These are phyloP conservation scores for Tolypocladium tropicale DNA, from an alignment of 2,329 filamentous ascomycete species.

Conservation along the genomic window DNA sequence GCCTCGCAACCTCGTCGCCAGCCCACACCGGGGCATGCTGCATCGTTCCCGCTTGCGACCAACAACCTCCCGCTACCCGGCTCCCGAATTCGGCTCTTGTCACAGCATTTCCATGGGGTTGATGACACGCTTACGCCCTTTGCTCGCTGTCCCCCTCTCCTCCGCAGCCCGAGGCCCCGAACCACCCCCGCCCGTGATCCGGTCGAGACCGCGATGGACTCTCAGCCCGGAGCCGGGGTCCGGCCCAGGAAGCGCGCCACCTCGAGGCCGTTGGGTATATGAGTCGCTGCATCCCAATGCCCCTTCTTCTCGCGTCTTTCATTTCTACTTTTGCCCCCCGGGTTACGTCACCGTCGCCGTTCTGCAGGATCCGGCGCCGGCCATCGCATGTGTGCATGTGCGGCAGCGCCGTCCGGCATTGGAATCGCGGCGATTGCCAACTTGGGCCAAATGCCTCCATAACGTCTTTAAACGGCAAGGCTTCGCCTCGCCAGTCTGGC, in stretches of 20 bases:
- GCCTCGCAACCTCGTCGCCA: neutral
- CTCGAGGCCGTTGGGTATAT: neutral
- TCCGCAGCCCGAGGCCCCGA: constrained; percentile 4
- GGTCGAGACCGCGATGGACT: constrained; percentile 18
- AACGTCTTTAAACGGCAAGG: neutral
- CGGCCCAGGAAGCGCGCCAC: constrained; percentile 4
- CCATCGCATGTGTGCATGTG: neutral
- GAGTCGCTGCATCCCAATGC: neutral
- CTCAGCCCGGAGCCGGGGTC: constrained; percentile 9
- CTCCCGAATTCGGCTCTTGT: neutral
- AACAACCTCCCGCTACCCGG: neutral
- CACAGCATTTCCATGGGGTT: neutral
- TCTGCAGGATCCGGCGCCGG: neutral
- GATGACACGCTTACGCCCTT: neutral
- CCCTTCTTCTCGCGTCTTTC: neutral
- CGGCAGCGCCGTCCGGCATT: neutral
- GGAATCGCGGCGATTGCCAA: neutral
- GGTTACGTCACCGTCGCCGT: neutral
- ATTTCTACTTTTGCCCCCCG: neutral
- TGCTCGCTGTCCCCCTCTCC: neutral
- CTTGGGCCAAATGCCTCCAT: neutral
- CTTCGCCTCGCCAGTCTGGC: neutral
- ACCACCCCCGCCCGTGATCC: constrained; percentile 7
- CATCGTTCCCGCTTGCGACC: neutral
- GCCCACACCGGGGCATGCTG: neutral